phyloP scores from a whole-genome alignment of 106 monocot genomes.

The Dendrobium huoshanense region DNA sequence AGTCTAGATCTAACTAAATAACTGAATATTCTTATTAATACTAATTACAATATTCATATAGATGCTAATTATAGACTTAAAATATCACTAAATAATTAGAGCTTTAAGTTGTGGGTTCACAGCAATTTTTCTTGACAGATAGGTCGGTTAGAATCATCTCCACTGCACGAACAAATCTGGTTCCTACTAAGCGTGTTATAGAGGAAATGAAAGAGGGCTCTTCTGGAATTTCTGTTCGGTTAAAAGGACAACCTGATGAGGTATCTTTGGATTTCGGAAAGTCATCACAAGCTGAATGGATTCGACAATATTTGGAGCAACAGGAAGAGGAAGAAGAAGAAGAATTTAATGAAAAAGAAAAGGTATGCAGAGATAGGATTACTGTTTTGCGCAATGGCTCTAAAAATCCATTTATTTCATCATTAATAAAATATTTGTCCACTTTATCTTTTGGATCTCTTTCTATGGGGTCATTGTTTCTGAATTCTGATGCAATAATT shows the following conservation, averaged over 20 bases:
- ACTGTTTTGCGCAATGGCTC: neutral
- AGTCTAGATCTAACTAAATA: no score
- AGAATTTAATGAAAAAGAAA: slow-evolving; percentile 20
- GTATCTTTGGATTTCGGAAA: slow-evolving; percentile 49
- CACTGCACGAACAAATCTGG: slow-evolving; percentile 63
- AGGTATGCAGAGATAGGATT: slow-evolving; percentile 5
- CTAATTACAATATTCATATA: no score
- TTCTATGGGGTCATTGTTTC: neutral
- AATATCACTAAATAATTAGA: no score
- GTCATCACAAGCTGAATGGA: slow-evolving; percentile 82
- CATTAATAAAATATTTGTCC: neutral
- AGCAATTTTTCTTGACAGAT: slow-evolving; percentile 12
- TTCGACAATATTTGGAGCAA: slow-evolving; percentile 73
- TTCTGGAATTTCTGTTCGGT: slow-evolving; percentile 20
- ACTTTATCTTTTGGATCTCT: neutral
- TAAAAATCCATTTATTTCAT: neutral
- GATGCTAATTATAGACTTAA: no score
- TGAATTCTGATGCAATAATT: neutral
- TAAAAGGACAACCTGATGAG: slow-evolving; percentile 32
- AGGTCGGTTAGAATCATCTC: slow-evolving; percentile 64
- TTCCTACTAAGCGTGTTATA: slow-evolving; percentile 35
- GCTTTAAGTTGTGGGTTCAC: neutral
- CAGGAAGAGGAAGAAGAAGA: slow-evolving; percentile 54
- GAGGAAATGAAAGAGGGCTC: slow-evolving; percentile 29
- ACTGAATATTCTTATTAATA: no score